Evolutionary conservation across 2,329 filamentous ascomycete species (phyloP).

Genomic region (Aspergillus japonicus): DNA sequence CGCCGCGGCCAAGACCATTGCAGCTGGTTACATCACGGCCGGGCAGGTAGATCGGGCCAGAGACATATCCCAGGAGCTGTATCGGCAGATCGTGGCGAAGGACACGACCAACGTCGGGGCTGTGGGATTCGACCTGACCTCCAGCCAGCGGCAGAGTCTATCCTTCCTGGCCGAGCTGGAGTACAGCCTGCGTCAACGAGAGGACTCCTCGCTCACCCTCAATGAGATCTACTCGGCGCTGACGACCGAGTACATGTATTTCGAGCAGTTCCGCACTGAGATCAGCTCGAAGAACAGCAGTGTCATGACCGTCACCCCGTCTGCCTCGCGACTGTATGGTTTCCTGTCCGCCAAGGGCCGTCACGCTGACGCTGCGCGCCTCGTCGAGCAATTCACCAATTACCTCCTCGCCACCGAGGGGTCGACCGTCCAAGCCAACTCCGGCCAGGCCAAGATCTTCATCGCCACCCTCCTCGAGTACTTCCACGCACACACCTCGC

Average conservation of each 20-base stretch:
- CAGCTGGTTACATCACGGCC: conserved; percentile 34
- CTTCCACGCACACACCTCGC: conserved; percentile 34
- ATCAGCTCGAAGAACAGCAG: conserved; percentile 39
- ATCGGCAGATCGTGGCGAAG: conserved; percentile 40
- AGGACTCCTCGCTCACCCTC: conserved; percentile 30
- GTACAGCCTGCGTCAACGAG: conserved; percentile 33
- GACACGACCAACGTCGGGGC: conserved; percentile 31
- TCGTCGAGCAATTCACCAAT: conserved; percentile 30
- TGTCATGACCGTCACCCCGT: conserved; percentile 38
- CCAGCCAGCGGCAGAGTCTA: conserved; percentile 33
- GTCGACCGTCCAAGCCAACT: conserved; percentile 23
- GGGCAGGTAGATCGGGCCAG: conserved; percentile 32
- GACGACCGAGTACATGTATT: conserved; percentile 45
- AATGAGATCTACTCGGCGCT: conserved; percentile 47
- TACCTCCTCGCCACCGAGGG: conserved; percentile 37
- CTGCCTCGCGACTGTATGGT: conserved; percentile 33
- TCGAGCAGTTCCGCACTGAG: conserved; percentile 39
- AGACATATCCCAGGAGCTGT: conserved; percentile 37
- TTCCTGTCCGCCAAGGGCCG: conserved; percentile 32
- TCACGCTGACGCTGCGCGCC: conserved; percentile 18
- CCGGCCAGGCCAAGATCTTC: conserved; percentile 31
- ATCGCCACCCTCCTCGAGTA: conserved; percentile 33
- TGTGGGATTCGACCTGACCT: conserved; percentile 34
- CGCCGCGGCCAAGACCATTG: conserved; percentile 37
- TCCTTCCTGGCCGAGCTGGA: conserved; percentile 50